Conservation (phyloP, 2,329 filamentous ascomycete genomes). For the Lachnellula arida region DNA sequence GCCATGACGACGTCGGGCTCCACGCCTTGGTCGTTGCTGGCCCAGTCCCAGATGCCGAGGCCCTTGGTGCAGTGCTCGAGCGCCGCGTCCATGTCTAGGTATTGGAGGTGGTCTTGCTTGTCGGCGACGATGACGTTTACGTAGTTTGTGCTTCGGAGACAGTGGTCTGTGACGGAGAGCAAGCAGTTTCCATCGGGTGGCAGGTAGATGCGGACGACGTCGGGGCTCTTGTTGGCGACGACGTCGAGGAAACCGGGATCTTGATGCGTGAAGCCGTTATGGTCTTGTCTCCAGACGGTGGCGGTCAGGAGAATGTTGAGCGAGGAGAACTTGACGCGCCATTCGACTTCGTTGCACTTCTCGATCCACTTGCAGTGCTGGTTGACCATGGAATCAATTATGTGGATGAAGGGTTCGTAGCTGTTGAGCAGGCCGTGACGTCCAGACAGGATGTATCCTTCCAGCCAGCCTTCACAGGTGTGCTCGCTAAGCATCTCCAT, state of each 20-base stretch:
- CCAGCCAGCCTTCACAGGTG: conserved; percentile 74
- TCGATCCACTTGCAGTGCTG: conserved; percentile 85
- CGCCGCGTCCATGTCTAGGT: conserved; percentile 67
- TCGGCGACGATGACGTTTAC: conserved; percentile 78
- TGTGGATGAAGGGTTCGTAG: conserved; percentile 78
- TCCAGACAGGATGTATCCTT: conserved; percentile 72
- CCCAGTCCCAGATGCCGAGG: conserved; percentile 72
- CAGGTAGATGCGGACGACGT: conserved; percentile 76
- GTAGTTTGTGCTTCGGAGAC: conserved; percentile 68
- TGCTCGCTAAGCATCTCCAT: conserved; percentile 86
- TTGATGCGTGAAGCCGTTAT: conserved; percentile 80
- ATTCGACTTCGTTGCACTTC: conserved; percentile 74
- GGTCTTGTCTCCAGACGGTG: conserved; percentile 77
- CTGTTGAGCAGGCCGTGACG: conserved; percentile 73
- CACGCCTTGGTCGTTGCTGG: conserved; percentile 62
- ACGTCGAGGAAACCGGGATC: conserved; percentile 78
- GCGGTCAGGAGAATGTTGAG: conserved; percentile 76
- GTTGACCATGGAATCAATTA: conserved; percentile 83
- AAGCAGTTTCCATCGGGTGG: conserved; percentile 77
- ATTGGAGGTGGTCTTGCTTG: conserved; percentile 76
- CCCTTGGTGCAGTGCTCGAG: conserved; percentile 75
- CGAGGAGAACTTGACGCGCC: conserved; percentile 68
- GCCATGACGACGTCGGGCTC: conserved; percentile 76
- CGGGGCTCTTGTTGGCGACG: conserved; percentile 73
- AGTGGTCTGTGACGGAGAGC: conserved; percentile 72